These are phyloP conservation scores for Penicillium glabrum DNA, from an alignment of 2,329 filamentous ascomycete species.

Conservation along the genomic window DNA sequence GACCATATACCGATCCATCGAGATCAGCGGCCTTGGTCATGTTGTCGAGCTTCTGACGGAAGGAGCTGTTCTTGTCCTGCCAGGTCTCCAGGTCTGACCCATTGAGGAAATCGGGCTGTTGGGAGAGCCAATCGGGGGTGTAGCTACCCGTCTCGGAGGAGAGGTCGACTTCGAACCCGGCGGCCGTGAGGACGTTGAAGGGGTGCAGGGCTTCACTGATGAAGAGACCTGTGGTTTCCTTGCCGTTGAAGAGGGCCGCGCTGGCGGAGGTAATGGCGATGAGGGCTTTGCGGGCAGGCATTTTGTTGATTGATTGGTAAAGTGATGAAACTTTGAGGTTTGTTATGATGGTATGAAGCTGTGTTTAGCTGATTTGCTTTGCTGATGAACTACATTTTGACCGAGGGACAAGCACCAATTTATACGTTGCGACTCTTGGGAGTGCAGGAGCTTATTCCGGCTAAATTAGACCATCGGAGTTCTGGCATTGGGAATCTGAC, in stretches of 20 bases:
- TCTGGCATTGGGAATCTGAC: background rate
- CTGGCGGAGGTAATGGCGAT: conserved; percentile 47
- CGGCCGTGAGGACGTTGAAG: conserved; percentile 44
- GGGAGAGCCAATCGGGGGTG: conserved; percentile 46
- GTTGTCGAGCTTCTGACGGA: conserved; percentile 45
- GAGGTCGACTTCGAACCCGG: conserved; percentile 48
- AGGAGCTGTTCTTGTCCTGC: conserved; percentile 44
- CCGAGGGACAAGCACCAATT: background rate
- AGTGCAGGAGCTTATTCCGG: background rate
- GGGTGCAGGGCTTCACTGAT: conserved; percentile 52
- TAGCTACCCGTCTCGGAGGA: conserved; percentile 48
- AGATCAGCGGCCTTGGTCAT: conserved; percentile 40
- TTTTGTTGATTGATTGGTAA: background rate
- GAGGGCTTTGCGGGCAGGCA: conserved; percentile 41
- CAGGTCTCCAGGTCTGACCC: conserved; percentile 42
- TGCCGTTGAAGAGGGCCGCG: conserved; percentile 42
- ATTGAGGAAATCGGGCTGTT: conserved; percentile 44
- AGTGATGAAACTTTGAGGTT: background rate
- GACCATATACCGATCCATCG: conserved; percentile 28
- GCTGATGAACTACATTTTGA: background rate
- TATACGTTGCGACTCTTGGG: background rate
- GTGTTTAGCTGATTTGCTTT: background rate
- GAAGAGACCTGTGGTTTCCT: conserved; percentile 46
- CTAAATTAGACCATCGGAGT: background rate
- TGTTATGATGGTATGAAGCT: background rate